Evolutionary conservation across 2,329 filamentous ascomycete genomes (phyloP), one percentile per base, ranked within the genome.

Genomic region (Dactylellina leptospora): DNA sequence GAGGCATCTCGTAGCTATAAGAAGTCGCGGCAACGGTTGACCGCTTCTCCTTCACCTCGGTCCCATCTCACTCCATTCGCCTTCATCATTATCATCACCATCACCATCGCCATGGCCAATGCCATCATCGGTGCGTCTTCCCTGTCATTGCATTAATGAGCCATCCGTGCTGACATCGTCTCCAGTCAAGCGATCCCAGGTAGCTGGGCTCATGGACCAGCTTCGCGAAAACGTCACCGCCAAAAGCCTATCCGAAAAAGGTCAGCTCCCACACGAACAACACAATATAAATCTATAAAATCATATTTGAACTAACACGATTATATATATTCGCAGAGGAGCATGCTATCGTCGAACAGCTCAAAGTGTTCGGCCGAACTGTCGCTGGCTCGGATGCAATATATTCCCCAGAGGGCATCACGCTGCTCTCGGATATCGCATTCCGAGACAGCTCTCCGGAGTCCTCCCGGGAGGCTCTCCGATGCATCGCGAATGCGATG

Each of bases 401-500:
- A 66, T 97, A 95, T 80, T 89, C 90, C 27, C 22, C 16, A 23
- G 45, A 96, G 90, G 91, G 91, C 11, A 89, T 97, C 53, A 83
- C 85, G 68, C 89, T 87, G 47, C 83, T 97, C 55, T 88, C 93
- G 82, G 90, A 89, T 2, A 91, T 96, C 76, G 84, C 90, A 53
- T 51, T 60, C 13, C 86, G 85, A 73, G 81, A 84, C 23, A 87
- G 85, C 2, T 81, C 82, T 27, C 84, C 84, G 6, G 87, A 73
- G 11, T 61, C 88, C 0, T 89, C 90, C 1, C 87, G 88, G 64
- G 90, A 92, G 77, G 93, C 88, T 0, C 82, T 96, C 38, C 86
- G 92, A 76, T 93, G 92, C 76, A 81, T 97, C 50, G 93, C 91
- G 76, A 97, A 97, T 80, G 88, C 92, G 6, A 82, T 97, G 77